phyloP scores from a whole-genome alignment of 768 basidiomycete genomes.

The Austroboletus festivus region DNA sequence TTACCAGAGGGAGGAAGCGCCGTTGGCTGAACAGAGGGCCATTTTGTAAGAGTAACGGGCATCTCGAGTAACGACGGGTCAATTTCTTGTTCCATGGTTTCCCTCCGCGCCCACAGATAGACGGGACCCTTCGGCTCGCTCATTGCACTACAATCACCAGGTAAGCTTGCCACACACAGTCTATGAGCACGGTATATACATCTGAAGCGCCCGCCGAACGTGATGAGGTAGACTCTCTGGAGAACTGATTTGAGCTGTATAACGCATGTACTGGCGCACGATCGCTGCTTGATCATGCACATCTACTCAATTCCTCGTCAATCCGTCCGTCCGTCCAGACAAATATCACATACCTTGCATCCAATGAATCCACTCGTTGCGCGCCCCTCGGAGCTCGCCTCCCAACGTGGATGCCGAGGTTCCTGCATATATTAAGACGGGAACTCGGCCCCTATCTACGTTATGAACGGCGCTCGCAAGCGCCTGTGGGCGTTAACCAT shows the following conservation, averaged over 20 bases:
- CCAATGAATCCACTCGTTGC: constrained; percentile 78
- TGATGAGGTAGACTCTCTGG: constrained; percentile 49
- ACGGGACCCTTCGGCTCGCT: constrained; percentile 72
- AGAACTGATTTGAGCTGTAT: constrained; percentile 56
- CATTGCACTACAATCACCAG: constrained; percentile 44
- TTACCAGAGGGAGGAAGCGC: constrained; percentile 43
- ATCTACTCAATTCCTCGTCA: constrained; percentile 39
- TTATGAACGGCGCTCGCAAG: constrained; percentile 73
- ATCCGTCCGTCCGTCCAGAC: no score
- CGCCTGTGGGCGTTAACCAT: constrained; percentile 36
- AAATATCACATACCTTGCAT: constrained; percentile 48
- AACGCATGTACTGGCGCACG: constrained; percentile 73
- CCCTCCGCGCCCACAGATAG: constrained; percentile 72
- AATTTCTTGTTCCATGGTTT: constrained; percentile 65
- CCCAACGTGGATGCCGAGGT: constrained; percentile 57
- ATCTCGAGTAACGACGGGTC: constrained; percentile 35
- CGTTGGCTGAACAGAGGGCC: constrained; percentile 51
- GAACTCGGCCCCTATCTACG: constrained; percentile 56
- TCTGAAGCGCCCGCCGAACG: constrained; percentile 59
- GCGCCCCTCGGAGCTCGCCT: constrained; percentile 55
- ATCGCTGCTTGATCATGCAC: constrained; percentile 69
- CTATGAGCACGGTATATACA: constrained; percentile 37
- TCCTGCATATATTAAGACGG: constrained; percentile 71
- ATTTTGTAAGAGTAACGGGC: constrained; percentile 33
- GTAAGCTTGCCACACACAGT: background rate